Base-by-base conservation (phyloP, 306 rosid species). In the Glycine tomentella region DNA sequence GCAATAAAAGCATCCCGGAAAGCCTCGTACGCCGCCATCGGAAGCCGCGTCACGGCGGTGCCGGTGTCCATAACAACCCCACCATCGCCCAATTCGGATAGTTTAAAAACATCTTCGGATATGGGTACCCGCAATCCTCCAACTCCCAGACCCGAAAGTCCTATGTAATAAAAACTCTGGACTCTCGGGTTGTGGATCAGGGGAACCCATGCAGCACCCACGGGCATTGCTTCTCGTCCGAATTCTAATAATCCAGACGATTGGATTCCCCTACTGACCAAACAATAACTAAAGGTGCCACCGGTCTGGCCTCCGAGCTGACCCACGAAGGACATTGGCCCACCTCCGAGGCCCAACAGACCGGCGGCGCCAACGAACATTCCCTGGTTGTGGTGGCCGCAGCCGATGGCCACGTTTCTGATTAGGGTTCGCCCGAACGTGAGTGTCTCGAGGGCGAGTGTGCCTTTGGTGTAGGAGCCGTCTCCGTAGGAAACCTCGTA, bases 321-420 rank as follows among this genome's bases (percentile, higher is more conserved):
- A 76, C 94, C 99, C 9, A 95, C 94, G 13, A 95, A 90, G 0
- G 99, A 95, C 94, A 95, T 86, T 78, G 96, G 77, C 70, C 99
- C 99, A 13, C 94, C 88, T 3, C 99, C 99, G 12, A 95, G 92
- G 15, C 99, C 99, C 81, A 95, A 79, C 13, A 95, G 75, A 31
- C 99, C 99, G 0, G 99, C 98, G 1, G 99, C 99, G 67, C 96
- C 99, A 0, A 95, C 90, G 49, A 95, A 95, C 99, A 95, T 95
- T 7, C 99, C 99, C 69, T 80, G 94, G 50, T 95, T 95, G 73
- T 82, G 78, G 72, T 95, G 99, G 46, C 99, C 99, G 65, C 99
- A 95, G n/a, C 99, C 99, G 79, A 95, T 95, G 9, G 98, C 99
- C 8, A 93, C 88, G 36, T 88, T 81, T 5, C 86, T 86, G 85